Evolutionary conservation across 192 early-diverging fungal genomes (phyloP), one percentile per base, ranked within the genome.

Genomic region (Linnemannia exigua): DNA sequence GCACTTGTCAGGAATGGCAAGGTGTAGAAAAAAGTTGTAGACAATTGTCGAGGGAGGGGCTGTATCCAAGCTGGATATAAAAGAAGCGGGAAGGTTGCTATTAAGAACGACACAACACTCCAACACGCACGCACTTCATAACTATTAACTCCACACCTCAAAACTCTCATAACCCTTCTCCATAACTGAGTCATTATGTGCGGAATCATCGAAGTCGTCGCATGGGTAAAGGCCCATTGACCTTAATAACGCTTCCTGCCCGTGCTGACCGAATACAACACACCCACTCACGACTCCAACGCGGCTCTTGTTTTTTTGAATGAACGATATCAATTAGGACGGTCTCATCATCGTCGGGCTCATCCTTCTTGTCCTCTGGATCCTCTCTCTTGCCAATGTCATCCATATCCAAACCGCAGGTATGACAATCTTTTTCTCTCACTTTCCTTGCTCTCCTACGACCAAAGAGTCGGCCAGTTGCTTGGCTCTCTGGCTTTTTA

Each of bases 361-460:
- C 5, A 48, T 58, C 51, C 19, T 38, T 25, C 9, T 74, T n/a
- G 50, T 74, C n/a, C 19, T 74, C 33, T 74, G 72, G 72, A 54
- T 74, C 36, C 51, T 58, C 11, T 48, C 36, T 14, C 51, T 54
- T 5, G 22, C 51, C 72, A 37, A 74, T 52, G 51, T 58, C 19
- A 58, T 74, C 51, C 35, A 74, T 35, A 74, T 74, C 20, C 35
- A 37, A 58, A 47, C 41, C 31, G 36, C 16, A 22, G 36, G 38
- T 41, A 69, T 31, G 19, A 44, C 37, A 41, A 22, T n/a, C 44
- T 4, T 31, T 7, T 74, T 12, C 51, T 35, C 0, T 14, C 25
- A 5, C 50, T 51, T 1, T 35, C 22, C 33, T 11, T 33, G 17
- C 15, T n/a, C 2, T 22, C 25, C 22, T n/a, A n/a, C n/a, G n/a